Percentiles rank a stretch among this genome's conserved stretches.
phyloP scores from a whole-genome alignment of 495 filamentous ascomycete genomes.

The Penicillium longicatenatum region DNA sequence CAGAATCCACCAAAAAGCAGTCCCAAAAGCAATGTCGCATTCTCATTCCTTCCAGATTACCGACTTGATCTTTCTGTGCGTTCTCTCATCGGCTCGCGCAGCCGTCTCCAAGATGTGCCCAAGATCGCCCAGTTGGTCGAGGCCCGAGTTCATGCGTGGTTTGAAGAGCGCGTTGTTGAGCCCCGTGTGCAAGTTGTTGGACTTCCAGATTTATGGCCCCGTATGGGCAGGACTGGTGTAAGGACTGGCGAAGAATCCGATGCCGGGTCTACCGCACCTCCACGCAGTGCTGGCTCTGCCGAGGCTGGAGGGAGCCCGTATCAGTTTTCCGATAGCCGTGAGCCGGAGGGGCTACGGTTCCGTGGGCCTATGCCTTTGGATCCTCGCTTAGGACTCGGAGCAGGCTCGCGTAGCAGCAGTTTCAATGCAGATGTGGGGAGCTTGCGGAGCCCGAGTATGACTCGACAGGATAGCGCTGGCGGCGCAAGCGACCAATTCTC shows the following conservation, averaged over 20 bases:
- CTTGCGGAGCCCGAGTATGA: conserved; percentile 39
- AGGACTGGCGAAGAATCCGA: conserved; percentile 48
- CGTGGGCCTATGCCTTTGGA: conserved; percentile 32
- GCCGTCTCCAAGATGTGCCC: conserved; percentile 89
- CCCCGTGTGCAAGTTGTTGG: conserved; percentile 95
- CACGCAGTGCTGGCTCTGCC: conserved; percentile 36
- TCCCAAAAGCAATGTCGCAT: conserved; percentile 80
- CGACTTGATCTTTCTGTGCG: conserved; percentile 88
- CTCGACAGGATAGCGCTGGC: conserved; percentile 34
- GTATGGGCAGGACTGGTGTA: conserved; percentile 59
- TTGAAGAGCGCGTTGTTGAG: conserved; percentile 94
- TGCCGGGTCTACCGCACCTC: conserved; percentile 41
- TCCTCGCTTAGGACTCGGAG: conserved; percentile 35
- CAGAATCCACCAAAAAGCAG: conserved; percentile 34
- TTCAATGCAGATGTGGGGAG: conserved; percentile 42
- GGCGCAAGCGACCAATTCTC: conserved; percentile 36
- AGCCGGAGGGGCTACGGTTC: conserved; percentile 40
- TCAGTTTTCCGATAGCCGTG: conserved; percentile 26
- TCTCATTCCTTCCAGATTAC: conserved; percentile 95
- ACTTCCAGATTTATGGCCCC: conserved; percentile 89
- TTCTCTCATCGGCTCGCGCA: conserved; percentile 88
- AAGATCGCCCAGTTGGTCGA: conserved; percentile 97
- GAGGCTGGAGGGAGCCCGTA: conserved; percentile 26
- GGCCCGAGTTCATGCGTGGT: conserved; percentile 89
- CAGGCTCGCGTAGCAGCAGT: conserved; percentile 40